Evolutionary conservation across 1,284 basidiomycete species (phyloP), one percentile per base, ranked within the genome.

Genomic region (Rhodotorula sp.): DNA sequence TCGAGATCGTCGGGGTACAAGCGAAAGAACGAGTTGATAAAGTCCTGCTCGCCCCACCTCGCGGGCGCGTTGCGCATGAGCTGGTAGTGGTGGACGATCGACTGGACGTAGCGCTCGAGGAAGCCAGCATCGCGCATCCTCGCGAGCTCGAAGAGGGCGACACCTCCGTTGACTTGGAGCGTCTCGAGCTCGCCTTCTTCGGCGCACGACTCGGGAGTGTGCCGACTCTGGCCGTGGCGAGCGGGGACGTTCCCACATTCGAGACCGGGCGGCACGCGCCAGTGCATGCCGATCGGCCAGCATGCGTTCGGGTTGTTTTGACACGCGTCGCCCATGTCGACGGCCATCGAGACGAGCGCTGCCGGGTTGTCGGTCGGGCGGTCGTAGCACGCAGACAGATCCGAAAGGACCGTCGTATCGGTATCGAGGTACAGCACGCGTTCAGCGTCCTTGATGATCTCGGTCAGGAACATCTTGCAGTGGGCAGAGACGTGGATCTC

Each of bases 401-500:
- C 70, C n/a, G 65, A 66, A 10, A 67, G 28, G 55, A 76, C 67
- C 12, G 75, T 74, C 19, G 67, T 64, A 59, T 76, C 75, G 49
- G 68, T 76, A 50, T 76, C 75, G 55, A 76, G 73, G 60, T 75
- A 76, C 12, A 76, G 70, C 18, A 76, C 66, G 12, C 64, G 66
- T 6, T 72, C 70, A 57, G 69, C 70, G 52, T 63, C 60, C 12
- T 64, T 66, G 60, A 76, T 57, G 65, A 76, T 76, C 16, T 70
- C 66, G 55, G 73, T 43, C 26, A 76, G 71, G 67, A 75, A 76
- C 67, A 76, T 66, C 68, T 76, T 76, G 73, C 75, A 76, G 61
- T 75, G 75, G 5, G 75, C 75, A 38, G 67, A 69, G 38, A 68
- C 56, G 67, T 76, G 75, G 38, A 76, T 76, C 54, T 67, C 69